phyloP scores from a whole-genome alignment of 2,329 filamentous ascomycete species.

The Nemania sp. region DNA sequence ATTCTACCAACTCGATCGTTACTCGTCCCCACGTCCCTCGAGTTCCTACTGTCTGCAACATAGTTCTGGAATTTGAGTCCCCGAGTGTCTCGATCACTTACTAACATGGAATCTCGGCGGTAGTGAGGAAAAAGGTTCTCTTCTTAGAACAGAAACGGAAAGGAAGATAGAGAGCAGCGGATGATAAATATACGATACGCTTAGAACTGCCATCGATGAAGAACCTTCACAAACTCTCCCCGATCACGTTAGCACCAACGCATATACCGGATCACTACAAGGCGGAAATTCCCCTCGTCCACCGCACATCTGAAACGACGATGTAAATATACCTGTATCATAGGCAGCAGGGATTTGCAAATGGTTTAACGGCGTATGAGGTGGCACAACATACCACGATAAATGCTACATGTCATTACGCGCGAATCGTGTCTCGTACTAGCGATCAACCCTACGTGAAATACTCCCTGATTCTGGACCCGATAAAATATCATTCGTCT shows the following conservation, averaged over 20 bases:
- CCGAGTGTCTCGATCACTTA: neutral
- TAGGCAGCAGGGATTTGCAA: conserved; percentile 12
- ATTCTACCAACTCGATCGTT: neutral
- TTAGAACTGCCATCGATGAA: conserved; percentile 9
- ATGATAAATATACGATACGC: conserved; percentile 20
- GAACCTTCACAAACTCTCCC: conserved; percentile 1
- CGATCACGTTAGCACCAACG: neutral
- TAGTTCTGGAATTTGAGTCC: too few relatives aligned
- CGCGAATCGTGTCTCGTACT: conserved; percentile 1
- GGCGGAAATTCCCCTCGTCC: neutral
- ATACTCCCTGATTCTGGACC: too few relatives aligned
- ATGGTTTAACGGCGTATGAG: conserved; percentile 1
- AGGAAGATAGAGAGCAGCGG: conserved; percentile 53
- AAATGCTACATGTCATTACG: conserved; percentile 3
- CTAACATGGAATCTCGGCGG: conserved; percentile 11
- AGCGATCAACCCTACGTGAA: conserved; percentile 9
- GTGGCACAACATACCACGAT: conserved; percentile 9
- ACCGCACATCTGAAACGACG: neutral
- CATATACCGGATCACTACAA: conserved; percentile 1
- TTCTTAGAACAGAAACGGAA: conserved; percentile 93
- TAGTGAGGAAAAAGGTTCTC: conserved; percentile 92
- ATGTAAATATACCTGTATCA: conserved; percentile 27
- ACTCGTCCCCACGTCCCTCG: neutral
- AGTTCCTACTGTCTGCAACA: neutral
- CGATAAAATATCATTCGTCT: neutral